These are phyloP conservation scores for Dictyostelium brefeldianum DNA, from an alignment of 78 protist genomes.

Conservation along the genomic window DNA sequence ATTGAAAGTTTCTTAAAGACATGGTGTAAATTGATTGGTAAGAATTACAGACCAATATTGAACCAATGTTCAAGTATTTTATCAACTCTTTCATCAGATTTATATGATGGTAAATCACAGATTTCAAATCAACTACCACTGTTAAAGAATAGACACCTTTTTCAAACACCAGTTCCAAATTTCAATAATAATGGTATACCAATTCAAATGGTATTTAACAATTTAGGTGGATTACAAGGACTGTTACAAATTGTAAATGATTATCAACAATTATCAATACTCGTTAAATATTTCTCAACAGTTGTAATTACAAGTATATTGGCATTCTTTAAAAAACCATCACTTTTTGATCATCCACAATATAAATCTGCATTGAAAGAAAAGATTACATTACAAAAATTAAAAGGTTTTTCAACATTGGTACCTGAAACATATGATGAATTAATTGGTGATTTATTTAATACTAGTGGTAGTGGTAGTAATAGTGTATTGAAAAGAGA, in stretches of 20 bases:
- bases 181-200: too few species aligned
- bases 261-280: constrained; percentile 5
- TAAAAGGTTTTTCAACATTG: constrained; percentile 22
- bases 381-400: constrained; percentile 36
- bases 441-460: too few species aligned
- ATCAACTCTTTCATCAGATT: constrained; percentile 13
- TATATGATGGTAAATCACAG: constrained; percentile 27
- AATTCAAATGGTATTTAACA: too few species aligned
- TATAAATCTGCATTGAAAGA: constrained; percentile 28
- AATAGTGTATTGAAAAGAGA: constrained; percentile 24
- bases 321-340: constrained; percentile 46
- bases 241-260: not conserved
- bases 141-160: constrained; percentile 8
- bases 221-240: too few species aligned
- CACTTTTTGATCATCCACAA: constrained; percentile 20
- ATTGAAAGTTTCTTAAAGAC: constrained; percentile 35
- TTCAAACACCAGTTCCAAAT: too few species aligned
- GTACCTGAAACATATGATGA: not conserved
- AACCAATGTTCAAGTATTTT: constrained; percentile 65
- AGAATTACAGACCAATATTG: constrained; percentile 59
- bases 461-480: constrained; percentile 7
- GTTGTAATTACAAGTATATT: not conserved
- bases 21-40: constrained; percentile 67
- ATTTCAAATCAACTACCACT: constrained; percentile 20
- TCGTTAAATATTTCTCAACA: constrained; percentile 34